These are phyloP conservation scores for Cyclotella choctawhatcheeana DNA, from an alignment of 108 stramenopile genomes.

Conservation along the genomic window DNA sequence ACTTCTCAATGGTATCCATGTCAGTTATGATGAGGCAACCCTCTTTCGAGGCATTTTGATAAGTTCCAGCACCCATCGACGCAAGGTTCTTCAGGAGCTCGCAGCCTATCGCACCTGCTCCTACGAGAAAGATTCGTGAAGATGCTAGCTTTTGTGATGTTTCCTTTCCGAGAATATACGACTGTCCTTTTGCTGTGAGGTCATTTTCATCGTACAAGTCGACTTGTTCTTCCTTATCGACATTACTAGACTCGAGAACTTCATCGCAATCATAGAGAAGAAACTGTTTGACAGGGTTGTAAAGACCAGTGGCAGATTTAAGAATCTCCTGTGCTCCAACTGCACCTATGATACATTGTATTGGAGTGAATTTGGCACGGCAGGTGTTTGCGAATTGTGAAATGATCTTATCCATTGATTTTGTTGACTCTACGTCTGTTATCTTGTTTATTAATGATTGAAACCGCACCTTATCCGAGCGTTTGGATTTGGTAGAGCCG, in stretches of 20 bases:
- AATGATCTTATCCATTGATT: slow-evolving; percentile 24
- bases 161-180: slow-evolving; percentile 68
- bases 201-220: slow-evolving; percentile 1
- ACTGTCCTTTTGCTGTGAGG: slow-evolving; percentile 21
- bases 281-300: slow-evolving; percentile 88
- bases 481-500: slow-evolving; percentile 33
- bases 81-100: slow-evolving; percentile 97
- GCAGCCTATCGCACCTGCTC: slow-evolving; percentile 99
- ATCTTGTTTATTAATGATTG: slow-evolving; percentile 34
- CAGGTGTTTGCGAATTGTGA: slow-evolving; percentile 58
- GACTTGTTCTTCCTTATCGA: slow-evolving; percentile 10
- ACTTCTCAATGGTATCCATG: slow-evolving; percentile 99
- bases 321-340: slow-evolving; percentile 87
- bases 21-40: slow-evolving; percentile 89
- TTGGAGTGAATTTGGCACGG: slow-evolving; percentile 78
- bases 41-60: slow-evolving; percentile 17
- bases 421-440: slow-evolving; percentile 13
- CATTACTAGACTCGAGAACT: slow-evolving; percentile 52
- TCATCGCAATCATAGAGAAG: slow-evolving; percentile 92
- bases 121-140: slow-evolving; percentile 92
- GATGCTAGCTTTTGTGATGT: slow-evolving; percentile 49
- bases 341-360: slow-evolving; percentile 82
- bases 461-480: slow-evolving; percentile 45
- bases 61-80: slow-evolving; percentile 83
- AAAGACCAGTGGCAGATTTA: slow-evolving; percentile 83